A percentile compares a stretch with the other conserved stretches of the same genome.
Conservation (phyloP, 371 early-diverging fungal species). For the Amoeboradix gromovi region DNA sequence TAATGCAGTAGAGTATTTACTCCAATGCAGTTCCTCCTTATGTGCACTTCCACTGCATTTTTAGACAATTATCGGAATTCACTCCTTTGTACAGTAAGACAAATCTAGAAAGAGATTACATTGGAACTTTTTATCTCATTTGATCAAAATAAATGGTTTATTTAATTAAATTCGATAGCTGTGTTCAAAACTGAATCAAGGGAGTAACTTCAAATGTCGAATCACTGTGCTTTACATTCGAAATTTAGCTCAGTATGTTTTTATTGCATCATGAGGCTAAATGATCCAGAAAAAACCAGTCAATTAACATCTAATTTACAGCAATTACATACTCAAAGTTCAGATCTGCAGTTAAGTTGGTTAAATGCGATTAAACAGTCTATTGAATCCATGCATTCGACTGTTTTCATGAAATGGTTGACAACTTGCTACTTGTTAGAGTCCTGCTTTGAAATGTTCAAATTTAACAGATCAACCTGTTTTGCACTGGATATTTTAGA, state of each 20-base stretch:
- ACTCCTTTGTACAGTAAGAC: no score
- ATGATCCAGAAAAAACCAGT: neutral
- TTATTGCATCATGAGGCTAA: neutral
- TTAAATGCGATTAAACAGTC: neutral
- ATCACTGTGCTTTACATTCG: neutral
- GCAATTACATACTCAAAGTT: neutral
- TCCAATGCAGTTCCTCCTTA: no score
- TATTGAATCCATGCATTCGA: neutral
- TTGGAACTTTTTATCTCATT: neutral
- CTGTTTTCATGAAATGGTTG: neutral
- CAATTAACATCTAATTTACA: neutral
- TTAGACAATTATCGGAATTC: no score
- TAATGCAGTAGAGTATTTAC: no score
- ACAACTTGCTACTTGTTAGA: neutral
- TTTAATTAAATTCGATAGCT: no score
- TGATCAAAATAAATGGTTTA: no score
- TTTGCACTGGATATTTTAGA: neutral
- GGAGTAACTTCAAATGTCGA: no score
- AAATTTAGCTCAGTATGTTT: neutral
- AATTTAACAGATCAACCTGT: neutral
- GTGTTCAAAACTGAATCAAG: no score
- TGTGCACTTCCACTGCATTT: no score
- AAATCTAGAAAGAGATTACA: no score
- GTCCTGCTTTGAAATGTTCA: neutral
- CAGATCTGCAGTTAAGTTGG: neutral